Evolutionary conservation across 306 rosid genomes (phyloP).

Genomic region (Malus sylvestris): DNA sequence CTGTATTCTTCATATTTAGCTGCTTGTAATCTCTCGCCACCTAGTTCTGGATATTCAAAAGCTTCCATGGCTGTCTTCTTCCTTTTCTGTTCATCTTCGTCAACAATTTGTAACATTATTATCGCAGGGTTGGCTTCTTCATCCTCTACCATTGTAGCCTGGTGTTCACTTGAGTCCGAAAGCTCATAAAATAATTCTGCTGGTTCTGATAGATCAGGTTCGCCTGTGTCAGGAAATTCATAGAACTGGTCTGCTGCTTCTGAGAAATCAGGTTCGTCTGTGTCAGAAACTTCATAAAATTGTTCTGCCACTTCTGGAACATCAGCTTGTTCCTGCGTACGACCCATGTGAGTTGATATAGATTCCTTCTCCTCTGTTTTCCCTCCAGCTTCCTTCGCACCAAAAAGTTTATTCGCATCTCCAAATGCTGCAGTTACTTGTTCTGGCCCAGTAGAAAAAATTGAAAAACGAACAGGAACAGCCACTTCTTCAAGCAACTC

Average conservation of each 20-base stretch:
- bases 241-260: slow-evolving; percentile 28
- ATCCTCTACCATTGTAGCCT: slow-evolving; percentile 23
- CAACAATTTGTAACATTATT: neutral
- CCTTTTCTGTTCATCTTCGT: slow-evolving; percentile 11
- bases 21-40: slow-evolving; percentile 26
- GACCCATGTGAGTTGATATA: slow-evolving; percentile 28
- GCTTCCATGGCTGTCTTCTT: slow-evolving; percentile 7
- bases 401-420: slow-evolving; percentile 9
- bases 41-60: slow-evolving; percentile 33
- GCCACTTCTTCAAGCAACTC: slow-evolving; percentile 31
- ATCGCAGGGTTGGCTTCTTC: slow-evolving; percentile 23
- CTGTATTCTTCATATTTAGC: slow-evolving; percentile 21
- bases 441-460: slow-evolving; percentile 30
- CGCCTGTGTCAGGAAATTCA: slow-evolving; percentile 22
- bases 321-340: slow-evolving; percentile 31
- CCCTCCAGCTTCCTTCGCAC: slow-evolving; percentile 24
- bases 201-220: slow-evolving; percentile 26
- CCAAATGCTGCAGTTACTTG: slow-evolving; percentile 30
- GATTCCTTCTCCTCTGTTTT: slow-evolving; percentile 25
- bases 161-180: slow-evolving; percentile 6
- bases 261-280: slow-evolving; percentile 8
- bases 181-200: slow-evolving; percentile 25
- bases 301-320: slow-evolving; percentile 31
- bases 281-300: slow-evolving; percentile 25
- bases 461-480: slow-evolving; percentile 24